phyloP scores from a whole-genome alignment of 768 basidiomycete genomes.

The Cytidiella melzeri region DNA sequence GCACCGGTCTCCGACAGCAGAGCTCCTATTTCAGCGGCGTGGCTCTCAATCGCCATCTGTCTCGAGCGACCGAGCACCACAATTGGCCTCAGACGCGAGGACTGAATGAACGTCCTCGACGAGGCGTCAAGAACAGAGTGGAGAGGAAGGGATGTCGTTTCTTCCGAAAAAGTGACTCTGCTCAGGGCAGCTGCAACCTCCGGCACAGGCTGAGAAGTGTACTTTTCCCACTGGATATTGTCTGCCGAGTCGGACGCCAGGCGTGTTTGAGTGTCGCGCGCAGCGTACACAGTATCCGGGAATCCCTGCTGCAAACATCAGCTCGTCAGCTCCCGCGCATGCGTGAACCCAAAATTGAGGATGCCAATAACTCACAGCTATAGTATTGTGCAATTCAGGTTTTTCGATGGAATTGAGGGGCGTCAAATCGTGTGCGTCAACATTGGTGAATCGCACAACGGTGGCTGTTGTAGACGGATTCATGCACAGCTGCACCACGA shows the following conservation, averaged over 20 bases:
- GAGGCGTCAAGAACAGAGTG: constrained; percentile 45
- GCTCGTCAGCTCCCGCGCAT: too few relatives aligned
- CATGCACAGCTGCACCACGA: constrained; percentile 76
- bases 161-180: constrained; percentile 55
- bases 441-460: constrained; percentile 55
- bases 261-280: constrained; percentile 53
- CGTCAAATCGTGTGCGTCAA: constrained; percentile 29
- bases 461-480: constrained; percentile 64
- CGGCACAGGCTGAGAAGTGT: constrained; percentile 8
- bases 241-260: constrained; percentile 62
- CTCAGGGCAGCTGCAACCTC: constrained; percentile 40
- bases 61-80: constrained; percentile 71
- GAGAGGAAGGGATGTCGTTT: constrained; percentile 48
- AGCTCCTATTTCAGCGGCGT: constrained; percentile 50
- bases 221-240: constrained; percentile 16
- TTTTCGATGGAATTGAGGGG: constrained; percentile 27
- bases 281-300: constrained; percentile 70
- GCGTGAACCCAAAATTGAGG: background rate
- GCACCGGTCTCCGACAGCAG: constrained; percentile 37
- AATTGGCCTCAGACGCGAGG: constrained; percentile 43
- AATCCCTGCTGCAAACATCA: constrained; percentile 44
- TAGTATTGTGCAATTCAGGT: constrained; percentile 11
- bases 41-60: constrained; percentile 54
- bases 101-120: constrained; percentile 22
- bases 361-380: background rate